A percentile compares a stretch with the other conserved stretches of the same genome.
Evolutionary conservation across 129 eudicot species (phyloP).

Genomic region (Lonicera japonica): DNA sequence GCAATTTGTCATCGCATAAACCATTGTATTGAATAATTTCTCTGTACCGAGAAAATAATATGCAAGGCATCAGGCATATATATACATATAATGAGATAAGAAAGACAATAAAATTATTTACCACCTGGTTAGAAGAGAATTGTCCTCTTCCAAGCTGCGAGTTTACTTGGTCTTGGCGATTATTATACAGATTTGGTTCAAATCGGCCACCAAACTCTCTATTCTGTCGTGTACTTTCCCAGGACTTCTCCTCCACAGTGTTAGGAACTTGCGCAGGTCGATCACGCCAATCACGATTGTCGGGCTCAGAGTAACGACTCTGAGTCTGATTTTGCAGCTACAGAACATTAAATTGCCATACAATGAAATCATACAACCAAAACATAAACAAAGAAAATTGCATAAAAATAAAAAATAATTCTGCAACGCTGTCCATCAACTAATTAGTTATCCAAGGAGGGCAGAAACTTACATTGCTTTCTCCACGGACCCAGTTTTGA

Average conservation of each 20-base stretch:
- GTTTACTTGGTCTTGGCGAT: conserved; percentile 61
- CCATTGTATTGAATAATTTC: too few species aligned
- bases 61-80: background rate
- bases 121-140: conserved; percentile 65
- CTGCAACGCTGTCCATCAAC: background rate
- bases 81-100: background rate
- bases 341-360: conserved; percentile 2
- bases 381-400: background rate
- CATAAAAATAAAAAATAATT: background rate
- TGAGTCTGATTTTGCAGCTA: conserved; percentile 54
- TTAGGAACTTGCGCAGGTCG: conserved; percentile 54
- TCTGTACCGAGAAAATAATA: background rate
- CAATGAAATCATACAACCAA: background rate
- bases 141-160: conserved; percentile 51
- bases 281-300: conserved; percentile 92
- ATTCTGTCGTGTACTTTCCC: conserved; percentile 61
- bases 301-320: conserved; percentile 72
- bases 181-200: conserved; percentile 42
- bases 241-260: conserved; percentile 67
- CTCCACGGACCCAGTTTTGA: conserved; percentile 72
- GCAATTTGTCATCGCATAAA: too few species aligned
- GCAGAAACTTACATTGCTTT: conserved; percentile 46
- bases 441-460: background rate
- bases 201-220: conserved; percentile 44
- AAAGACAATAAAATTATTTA: conserved; percentile 4